Base-by-base conservation (phyloP, 108 stramenopile species). In the Cyclostephanos tholiformis region DNA sequence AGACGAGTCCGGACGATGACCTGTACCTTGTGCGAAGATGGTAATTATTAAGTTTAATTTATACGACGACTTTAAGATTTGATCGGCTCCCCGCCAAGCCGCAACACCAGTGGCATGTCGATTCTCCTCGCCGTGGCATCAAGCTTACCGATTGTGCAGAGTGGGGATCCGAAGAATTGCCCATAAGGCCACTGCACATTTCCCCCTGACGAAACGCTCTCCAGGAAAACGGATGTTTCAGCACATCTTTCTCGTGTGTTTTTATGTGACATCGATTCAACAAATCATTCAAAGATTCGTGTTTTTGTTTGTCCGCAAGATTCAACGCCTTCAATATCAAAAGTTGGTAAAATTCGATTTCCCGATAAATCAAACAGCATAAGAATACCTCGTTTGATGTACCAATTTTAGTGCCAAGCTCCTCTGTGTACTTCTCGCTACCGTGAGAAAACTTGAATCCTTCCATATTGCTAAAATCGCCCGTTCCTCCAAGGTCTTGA, bases 331-430 rank as follows among this genome's bases (percentile, higher is more conserved):
- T 17, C 25, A 66, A 48, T 50, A 65, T 65, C 23, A 44, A 49
- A 29, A 14, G 13, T 38, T 51, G 65, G 48, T 51, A 65, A 29
- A 10, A 35, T 30, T 66, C 65, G 2, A 51, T 23, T 49, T 66
- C 65, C 32, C 32, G 12, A 19, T 36, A 50, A 23, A 46, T 51
- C 48, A 66, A 66, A 27, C 49, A 66, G 30, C 65, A 66, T 49
- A 66, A 65, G 29, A 48, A 49, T 23, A 46, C 4, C 13, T 22
- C 11, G 26, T 65, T 65, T 25, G 57, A 58, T 2, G 16, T 6
- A 58, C 57, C 29, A 26, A 58, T 6, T 1, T 26, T 7, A 58
- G 25, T 29, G 16, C 29, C 27, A 6, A 1, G 25, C 52, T 17
- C 1, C 2, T 17, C 29, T 4, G 57, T 58, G 57, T 32, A 58